Percentiles rank a stretch among this genome's conserved stretches.
Conservation (phyloP, 176 grass and related monocot genomes). For the Stipa capillata region DNA sequence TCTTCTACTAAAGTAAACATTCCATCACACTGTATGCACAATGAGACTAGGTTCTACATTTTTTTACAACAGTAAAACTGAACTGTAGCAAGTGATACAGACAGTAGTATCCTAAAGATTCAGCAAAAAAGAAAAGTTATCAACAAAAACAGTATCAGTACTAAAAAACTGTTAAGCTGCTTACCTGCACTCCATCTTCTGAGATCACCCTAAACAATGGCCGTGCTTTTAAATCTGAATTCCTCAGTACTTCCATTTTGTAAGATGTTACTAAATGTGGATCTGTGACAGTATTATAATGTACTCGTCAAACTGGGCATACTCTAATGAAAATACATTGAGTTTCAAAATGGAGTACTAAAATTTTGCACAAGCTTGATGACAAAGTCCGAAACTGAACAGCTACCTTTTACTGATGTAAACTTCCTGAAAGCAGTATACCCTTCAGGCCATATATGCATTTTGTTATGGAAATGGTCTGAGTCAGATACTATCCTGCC, state of each 20-base stretch:
- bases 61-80: not conserved
- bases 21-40: not conserved
- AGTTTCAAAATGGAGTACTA: constrained; percentile 6
- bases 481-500: constrained; percentile 88
- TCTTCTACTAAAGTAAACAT: not conserved
- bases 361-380: not conserved
- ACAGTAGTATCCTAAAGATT: not conserved
- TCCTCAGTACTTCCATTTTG: constrained; percentile 96
- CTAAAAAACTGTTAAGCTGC: constrained; percentile 18
- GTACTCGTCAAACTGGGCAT: constrained; percentile 1
- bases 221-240: constrained; percentile 66
- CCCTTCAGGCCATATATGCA: constrained; percentile 93
- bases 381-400: not conserved
- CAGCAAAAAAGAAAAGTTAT: not conserved
- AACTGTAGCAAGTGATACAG: not conserved
- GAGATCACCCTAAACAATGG: constrained; percentile 81
- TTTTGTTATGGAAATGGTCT: constrained; percentile 96
- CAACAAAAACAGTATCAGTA: not conserved
- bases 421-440: constrained; percentile 96
- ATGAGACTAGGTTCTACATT: constrained; percentile 3
- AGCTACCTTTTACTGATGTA: constrained; percentile 66
- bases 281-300: constrained; percentile 53
- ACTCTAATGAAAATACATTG: not conserved
- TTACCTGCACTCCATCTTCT: constrained; percentile 75
- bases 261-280: constrained; percentile 63